Base-by-base conservation (phyloP, 768 basidiomycete genomes). In the Pisolithus sp. region DNA sequence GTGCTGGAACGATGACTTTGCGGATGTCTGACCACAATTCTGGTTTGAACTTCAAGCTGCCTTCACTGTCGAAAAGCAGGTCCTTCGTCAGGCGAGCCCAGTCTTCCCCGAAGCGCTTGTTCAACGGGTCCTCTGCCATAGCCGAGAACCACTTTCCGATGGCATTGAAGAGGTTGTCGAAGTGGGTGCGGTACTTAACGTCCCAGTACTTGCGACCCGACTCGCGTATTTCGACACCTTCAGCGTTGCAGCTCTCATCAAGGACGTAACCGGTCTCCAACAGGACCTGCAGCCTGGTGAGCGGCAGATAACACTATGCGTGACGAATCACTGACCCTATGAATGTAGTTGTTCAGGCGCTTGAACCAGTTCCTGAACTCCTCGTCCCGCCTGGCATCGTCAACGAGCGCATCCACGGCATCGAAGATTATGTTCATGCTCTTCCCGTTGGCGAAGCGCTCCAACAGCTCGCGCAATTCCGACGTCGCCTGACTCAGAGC, bases 21-120 rank as follows among this genome's bases (percentile, higher is more conserved):
- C 93, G 75, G 42, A 97, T 81, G 64, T 98, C 94, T 58, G 81
- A 80, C 94, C 94, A 91, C 2, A 98, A 72, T 30, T 85, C 79
- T 3, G 83, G 79, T 74, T 97, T 96, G 79, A 92, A 96, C 65
- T 83, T 83, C 51, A 96, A 74, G 54, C 79, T 81, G 7, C 93
- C 94, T 55, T 94, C 88, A 42, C 69, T 73, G 26, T 67, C 74
- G 55, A 92, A 89, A 12, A 96, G 73, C n/a, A 98, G 63, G 57
- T 95, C 89, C 57, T 77, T 83, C 36, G 89, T 90, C 21, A 95
- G 74, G 7, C 86, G 75, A 1, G 80, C 82, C 83, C 84, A 89
- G 64, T 93, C 90, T 51, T 89, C 78, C 23, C 89, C 91, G 61
- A 96, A 86, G 34, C 79, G 76, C 53, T 77, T 75, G 74, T 93